These are phyloP conservation scores for Saccharomyces pastorianus DNA, from an alignment of 1,139 yeast species.

Conservation along the genomic window DNA sequence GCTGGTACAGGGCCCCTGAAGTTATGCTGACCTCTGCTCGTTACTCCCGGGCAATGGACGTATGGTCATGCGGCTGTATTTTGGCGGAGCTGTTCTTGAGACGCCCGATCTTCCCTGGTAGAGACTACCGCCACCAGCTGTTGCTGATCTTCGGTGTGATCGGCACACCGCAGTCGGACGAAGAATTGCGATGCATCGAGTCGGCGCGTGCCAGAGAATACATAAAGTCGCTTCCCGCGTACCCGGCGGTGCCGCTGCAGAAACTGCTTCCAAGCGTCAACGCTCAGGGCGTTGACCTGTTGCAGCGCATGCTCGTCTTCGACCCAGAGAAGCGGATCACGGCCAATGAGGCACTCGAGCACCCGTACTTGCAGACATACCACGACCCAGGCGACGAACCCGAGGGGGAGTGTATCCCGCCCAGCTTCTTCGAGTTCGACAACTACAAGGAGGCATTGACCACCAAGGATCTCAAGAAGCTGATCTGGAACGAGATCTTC, in stretches of 20 bases:
- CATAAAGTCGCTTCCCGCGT: conserved; percentile 59
- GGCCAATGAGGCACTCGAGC: conserved; percentile 72
- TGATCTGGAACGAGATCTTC: conserved; percentile 53
- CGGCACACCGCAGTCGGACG: conserved; percentile 70
- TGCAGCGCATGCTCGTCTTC: conserved; percentile 67
- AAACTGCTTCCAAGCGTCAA: conserved; percentile 47
- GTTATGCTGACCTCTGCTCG: conserved; percentile 91
- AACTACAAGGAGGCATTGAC: conserved; percentile 61
- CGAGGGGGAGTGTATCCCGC: conserved; percentile 60
- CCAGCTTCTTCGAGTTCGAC: conserved; percentile 78
- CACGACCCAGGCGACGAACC: conserved; percentile 87
- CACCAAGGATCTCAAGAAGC: conserved; percentile 58
- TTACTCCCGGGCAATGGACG: conserved; percentile 90
- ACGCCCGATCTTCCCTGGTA: conserved; percentile 86
- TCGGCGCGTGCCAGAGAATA: conserved; percentile 82
- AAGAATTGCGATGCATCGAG: conserved; percentile 72
- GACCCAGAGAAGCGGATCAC: conserved; percentile 73
- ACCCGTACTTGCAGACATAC: conserved; percentile 71
- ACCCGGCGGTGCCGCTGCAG: conserved; percentile 47
- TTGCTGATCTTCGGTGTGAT: conserved; percentile 78
- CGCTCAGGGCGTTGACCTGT: conserved; percentile 68
- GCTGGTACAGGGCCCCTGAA: conserved; percentile 97
- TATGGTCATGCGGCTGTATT: conserved; percentile 96
- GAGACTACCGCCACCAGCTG: conserved; percentile 87
- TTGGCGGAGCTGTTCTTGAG: conserved; percentile 86